Evolutionary conservation across 2,329 filamentous ascomycete species (phyloP).

Genomic region (Colletotrichum lupini): DNA sequence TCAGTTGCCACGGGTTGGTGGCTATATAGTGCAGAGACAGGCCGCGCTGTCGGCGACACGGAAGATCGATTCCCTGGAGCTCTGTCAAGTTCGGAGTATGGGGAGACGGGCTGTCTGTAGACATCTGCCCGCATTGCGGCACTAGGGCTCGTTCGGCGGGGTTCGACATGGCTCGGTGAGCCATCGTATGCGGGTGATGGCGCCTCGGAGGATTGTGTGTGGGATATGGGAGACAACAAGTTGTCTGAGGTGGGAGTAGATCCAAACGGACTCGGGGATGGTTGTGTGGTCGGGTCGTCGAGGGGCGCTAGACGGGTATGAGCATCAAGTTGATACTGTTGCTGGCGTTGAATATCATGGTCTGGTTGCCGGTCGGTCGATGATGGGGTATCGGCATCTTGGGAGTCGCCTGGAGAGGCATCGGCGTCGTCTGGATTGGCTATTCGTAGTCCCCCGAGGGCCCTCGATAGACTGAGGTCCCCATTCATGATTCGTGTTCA

Average conservation of each 20-base stretch:
- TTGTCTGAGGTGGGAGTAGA: constrained; percentile 20
- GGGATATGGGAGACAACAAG: constrained; percentile 6
- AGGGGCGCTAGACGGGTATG: constrained; percentile 21
- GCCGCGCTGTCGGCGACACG: constrained; percentile 9
- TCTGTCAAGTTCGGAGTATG: constrained; percentile 24
- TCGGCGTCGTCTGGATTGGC: constrained; percentile 82
- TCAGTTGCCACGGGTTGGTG: constrained; percentile 24
- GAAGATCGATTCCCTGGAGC: constrained; percentile 10
- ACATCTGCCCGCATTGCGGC: constrained; percentile 25
- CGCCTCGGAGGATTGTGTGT: constrained; percentile 2
- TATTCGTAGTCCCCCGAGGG: constrained; percentile 93
- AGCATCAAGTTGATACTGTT: constrained; percentile 36
- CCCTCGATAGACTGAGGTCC: constrained; percentile 91
- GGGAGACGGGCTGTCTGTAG: constrained; percentile 25
- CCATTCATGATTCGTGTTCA: constrained; percentile 77
- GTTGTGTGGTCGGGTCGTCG: constrained; percentile 3
- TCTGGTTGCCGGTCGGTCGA: constrained; percentile 40
- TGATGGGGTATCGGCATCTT: constrained; percentile 40
- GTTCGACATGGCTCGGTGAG: constrained; percentile 41
- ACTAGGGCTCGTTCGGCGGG: constrained; percentile 27
- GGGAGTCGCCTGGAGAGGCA: constrained; percentile 34
- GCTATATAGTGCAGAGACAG: constrained; percentile 40
- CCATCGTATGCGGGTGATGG: constrained; percentile 38
- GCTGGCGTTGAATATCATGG: not conserved
- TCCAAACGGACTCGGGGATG: constrained; percentile 1